These are phyloP conservation scores for Yarrowia osloensis DNA, from an alignment of 805 yeast species.

Conservation along the genomic window DNA sequence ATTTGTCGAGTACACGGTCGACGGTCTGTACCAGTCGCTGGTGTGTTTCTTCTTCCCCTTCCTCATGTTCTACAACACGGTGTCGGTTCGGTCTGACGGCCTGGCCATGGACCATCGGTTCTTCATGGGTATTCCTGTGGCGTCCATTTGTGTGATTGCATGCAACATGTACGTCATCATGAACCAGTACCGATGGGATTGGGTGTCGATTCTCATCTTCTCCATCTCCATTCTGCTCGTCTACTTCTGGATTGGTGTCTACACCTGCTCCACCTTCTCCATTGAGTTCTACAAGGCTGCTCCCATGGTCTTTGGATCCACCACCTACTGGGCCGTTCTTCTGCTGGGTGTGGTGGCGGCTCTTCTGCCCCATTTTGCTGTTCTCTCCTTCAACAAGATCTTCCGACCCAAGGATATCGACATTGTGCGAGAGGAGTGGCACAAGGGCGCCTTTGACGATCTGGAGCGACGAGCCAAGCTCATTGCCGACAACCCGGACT, in stretches of 20 bases:
- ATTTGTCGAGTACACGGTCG: slow-evolving; percentile 65
- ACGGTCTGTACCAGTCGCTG: slow-evolving; percentile 74
- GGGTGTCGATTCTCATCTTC: slow-evolving; percentile 57
- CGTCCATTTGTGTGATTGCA: slow-evolving; percentile 61
- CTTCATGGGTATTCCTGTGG: slow-evolving; percentile 67
- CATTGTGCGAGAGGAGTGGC: slow-evolving; percentile 63
- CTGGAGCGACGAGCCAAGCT: slow-evolving; percentile 27
- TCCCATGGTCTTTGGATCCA: slow-evolving; percentile 59
- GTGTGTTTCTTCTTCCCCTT: slow-evolving; percentile 72
- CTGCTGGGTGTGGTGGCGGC: slow-evolving; percentile 58
- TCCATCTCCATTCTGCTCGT: slow-evolving; percentile 59
- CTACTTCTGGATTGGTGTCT: slow-evolving; percentile 79
- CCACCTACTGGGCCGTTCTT: slow-evolving; percentile 64
- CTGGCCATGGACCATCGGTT: slow-evolving; percentile 63
- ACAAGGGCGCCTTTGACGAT: slow-evolving; percentile 51
- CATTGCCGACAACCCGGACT: slow-evolving; percentile 14
- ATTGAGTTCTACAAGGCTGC: slow-evolving; percentile 68
- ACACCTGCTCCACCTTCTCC: slow-evolving; percentile 58
- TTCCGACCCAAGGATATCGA: slow-evolving; percentile 68
- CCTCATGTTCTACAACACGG: slow-evolving; percentile 53
- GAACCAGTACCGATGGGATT: slow-evolving; percentile 78
- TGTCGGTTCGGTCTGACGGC: slow-evolving; percentile 50
- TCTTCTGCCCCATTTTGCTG: slow-evolving; percentile 61
- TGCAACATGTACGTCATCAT: slow-evolving; percentile 67
- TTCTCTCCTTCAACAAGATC: slow-evolving; percentile 52